These are phyloP conservation scores for Chaetothyriales sp. DNA, from an alignment of 2,329 filamentous ascomycete species.

Conservation along the genomic window DNA sequence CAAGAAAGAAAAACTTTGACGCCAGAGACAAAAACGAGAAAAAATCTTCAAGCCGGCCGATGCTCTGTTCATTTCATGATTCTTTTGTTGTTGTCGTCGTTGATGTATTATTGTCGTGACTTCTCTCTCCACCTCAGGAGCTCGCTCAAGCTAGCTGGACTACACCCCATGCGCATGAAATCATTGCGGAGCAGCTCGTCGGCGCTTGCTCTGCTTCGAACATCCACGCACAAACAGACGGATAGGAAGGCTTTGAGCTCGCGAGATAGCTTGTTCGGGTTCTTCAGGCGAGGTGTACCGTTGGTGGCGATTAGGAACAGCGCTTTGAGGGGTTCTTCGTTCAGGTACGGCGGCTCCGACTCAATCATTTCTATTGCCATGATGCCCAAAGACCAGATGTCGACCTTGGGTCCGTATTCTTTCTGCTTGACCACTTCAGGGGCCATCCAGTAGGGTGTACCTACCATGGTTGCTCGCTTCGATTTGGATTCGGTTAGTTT, in stretches of 20 bases:
- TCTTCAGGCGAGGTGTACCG: conserved; percentile 87
- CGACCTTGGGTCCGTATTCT: conserved; percentile 95
- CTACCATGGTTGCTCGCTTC: conserved; percentile 97
- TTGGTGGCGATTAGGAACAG: conserved; percentile 95
- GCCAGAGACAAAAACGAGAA: background rate
- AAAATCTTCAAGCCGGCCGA: background rate
- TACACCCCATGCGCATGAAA: conserved; percentile 85
- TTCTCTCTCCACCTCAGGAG: conserved; percentile 55
- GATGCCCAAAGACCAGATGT: conserved; percentile 96
- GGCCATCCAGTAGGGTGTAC: conserved; percentile 99
- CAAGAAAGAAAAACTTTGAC: background rate
- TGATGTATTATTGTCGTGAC: conserved; percentile 11
- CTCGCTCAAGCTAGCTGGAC: conserved; percentile 65
- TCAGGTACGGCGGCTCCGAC: conserved; percentile 91
- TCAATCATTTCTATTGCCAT: conserved; percentile 99
- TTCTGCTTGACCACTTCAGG: conserved; percentile 94
- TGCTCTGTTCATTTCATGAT: background rate
- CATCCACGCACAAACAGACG: conserved; percentile 90
- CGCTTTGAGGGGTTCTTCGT: conserved; percentile 81
- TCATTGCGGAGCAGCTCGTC: conserved; percentile 81
- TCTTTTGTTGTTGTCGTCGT: background rate
- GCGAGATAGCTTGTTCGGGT: conserved; percentile 93
- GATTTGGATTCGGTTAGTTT: conserved; percentile 95
- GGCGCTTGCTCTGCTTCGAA: conserved; percentile 83
- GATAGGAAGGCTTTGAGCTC: conserved; percentile 95